These are phyloP conservation scores for Pogostemon cablin DNA, from an alignment of 257 asterid species.

Conservation along the genomic window DNA sequence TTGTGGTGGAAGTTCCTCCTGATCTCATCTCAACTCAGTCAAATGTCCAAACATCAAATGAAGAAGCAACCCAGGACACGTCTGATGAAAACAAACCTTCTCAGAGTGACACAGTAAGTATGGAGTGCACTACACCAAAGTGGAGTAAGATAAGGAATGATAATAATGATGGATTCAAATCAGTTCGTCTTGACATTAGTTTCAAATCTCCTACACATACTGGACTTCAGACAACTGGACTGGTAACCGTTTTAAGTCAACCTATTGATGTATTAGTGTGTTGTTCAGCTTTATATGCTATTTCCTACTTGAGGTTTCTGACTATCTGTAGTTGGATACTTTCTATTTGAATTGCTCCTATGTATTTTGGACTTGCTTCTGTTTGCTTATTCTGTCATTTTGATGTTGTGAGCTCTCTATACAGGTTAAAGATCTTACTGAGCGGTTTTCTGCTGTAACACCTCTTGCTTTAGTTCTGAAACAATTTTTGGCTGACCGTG, in stretches of 20 bases:
- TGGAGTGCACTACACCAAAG: conserved; percentile 48
- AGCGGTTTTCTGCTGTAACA: conserved; percentile 86
- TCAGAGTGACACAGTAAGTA: conserved; percentile 50
- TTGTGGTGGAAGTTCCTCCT: conserved; percentile 95
- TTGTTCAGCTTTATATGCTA: conserved; percentile 22
- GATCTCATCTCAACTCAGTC: conserved; percentile 63
- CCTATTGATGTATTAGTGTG: conserved; percentile 18
- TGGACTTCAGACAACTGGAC: conserved; percentile 96
- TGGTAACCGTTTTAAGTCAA: conserved; percentile 56
- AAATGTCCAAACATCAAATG: conserved; percentile 52
- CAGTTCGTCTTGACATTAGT: conserved; percentile 95
- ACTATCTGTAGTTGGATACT: conserved; percentile 13
- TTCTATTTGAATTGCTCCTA: conserved; percentile 20
- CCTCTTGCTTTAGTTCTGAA: conserved; percentile 94
- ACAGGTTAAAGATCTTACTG: conserved; percentile 94
- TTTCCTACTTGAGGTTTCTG: conserved; percentile 23
- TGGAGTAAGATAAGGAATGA: conserved; percentile 48
- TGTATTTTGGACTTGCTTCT: conserved; percentile 26
- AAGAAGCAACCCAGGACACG: conserved; percentile 50
- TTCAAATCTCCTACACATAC: conserved; percentile 96
- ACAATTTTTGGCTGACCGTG: conserved; percentile 98
- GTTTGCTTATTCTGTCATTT: conserved; percentile 15
- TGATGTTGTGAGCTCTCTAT: conserved; percentile 29
- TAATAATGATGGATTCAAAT: conserved; percentile 58
- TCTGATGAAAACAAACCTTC: conserved; percentile 52